Evolutionary conservation across 1,284 basidiomycete genomes (phyloP), one percentile per base, ranked within the genome.

Genomic region (Inonotus hispidus): DNA sequence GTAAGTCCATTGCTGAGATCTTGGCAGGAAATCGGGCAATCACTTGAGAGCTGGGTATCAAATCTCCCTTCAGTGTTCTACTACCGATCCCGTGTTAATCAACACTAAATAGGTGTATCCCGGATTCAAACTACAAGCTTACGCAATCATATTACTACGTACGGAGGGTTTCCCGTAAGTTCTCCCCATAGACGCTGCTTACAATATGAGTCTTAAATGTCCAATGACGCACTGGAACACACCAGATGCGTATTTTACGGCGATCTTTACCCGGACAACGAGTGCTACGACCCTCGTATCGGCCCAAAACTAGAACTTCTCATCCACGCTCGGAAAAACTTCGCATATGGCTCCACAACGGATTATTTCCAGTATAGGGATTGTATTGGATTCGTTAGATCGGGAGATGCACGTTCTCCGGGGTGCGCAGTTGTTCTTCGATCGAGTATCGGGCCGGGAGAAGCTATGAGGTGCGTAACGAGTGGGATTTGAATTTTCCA

Each of bases 231-330:
- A 53, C 35, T 14, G 39, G 25, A 21, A 39, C 49, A 35, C 16
- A 6, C 5, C 53, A 93, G 91, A 45, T 93, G 93, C 69, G 85
- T 97, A 35, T 98, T 98, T 74, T 93, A 93, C 65, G 94, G 94
- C 7, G 95, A 98, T 73, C 71, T 96, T 25, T 92, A 89, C 67
- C 85, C 84, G 0, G 87, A 89, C 66, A 66, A 75, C 43, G 84
- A 87, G 69, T 84, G 85, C 65, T 89, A 83, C 69, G 77, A 84
- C 65, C 75, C 78, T 62, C 69, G 70, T n/a, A 78, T 79, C 7
- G 77, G 85, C 3, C 69, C 67, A 37, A 79, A 79, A 49, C 74
- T 92, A 49, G 74, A 68, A 56, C 68, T 75, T 29, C 72, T 92
- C 41, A 80, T 92, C 37, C 71, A 76, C 50, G 81, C 77, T 41